A percentile compares a stretch with the other conserved stretches of the same genome.
phyloP scores from a whole-genome alignment of 2,329 filamentous ascomycete species.

The Colletotrichum caudatum region DNA sequence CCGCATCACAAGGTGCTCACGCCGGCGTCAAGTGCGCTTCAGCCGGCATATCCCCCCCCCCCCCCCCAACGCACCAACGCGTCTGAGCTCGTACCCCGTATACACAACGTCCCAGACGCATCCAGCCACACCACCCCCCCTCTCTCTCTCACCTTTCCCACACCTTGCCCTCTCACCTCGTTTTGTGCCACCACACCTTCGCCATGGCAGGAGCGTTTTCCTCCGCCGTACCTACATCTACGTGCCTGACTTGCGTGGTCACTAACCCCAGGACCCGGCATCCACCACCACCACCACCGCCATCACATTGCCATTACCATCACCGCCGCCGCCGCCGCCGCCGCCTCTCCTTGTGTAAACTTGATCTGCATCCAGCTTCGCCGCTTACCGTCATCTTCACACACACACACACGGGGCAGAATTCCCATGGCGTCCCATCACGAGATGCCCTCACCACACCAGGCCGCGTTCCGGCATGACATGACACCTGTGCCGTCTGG shows the following conservation, averaged over 20 bases:
- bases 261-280: conserved; percentile 9
- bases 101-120: not conserved
- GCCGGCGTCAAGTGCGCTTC: conserved; percentile 20
- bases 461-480: not conserved
- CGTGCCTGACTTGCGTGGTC: conserved; percentile 20
- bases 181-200: not conserved
- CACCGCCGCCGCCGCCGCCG: not conserved
- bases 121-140: no score
- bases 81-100: no score
- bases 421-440: not conserved
- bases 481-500: not conserved
- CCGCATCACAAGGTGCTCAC: conserved; percentile 9
- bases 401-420: not conserved
- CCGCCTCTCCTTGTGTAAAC: not conserved
- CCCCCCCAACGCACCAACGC: not conserved
- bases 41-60: not conserved
- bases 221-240: conserved; percentile 10
- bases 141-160: not conserved
- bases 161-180: conserved; percentile 5
- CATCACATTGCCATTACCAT: not conserved
- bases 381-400: conserved; percentile 8
- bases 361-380: conserved; percentile 7
- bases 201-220: not conserved
- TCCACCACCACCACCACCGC: not conserved
- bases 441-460: not conserved